Percentiles rank a stretch among this genome's conserved stretches.
phyloP scores from a whole-genome alignment of 495 filamentous ascomycete genomes.

The Tetracladium marchalianum region DNA sequence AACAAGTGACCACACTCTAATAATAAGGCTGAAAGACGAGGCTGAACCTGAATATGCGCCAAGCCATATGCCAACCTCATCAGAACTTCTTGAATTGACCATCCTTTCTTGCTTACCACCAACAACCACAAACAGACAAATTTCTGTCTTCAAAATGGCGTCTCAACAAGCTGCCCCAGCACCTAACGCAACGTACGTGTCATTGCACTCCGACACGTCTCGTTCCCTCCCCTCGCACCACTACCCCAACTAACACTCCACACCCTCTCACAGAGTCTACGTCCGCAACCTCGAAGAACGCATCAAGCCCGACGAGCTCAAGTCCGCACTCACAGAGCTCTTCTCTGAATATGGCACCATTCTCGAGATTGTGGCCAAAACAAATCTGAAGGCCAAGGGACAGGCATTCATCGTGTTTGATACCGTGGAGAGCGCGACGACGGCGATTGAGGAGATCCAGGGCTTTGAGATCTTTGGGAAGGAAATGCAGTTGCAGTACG shows the following conservation, averaged over 20 bases:
- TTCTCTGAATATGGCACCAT: slow-evolving; percentile 89
- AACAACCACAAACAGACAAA: slow-evolving; percentile 4
- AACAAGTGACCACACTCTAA: too few species aligned
- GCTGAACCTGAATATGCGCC: neutral
- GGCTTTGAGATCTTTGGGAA: slow-evolving; percentile 93
- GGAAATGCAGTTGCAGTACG: slow-evolving; percentile 80
- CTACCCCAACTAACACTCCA: neutral
- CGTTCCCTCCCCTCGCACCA: slow-evolving; percentile 53
- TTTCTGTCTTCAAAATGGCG: neutral
- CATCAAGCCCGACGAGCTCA: slow-evolving; percentile 72
- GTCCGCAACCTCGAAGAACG: slow-evolving; percentile 90
- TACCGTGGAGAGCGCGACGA: slow-evolving; percentile 57
- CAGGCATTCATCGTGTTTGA: slow-evolving; percentile 97
- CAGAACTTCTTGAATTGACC: too few species aligned
- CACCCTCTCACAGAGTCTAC: slow-evolving; percentile 39
- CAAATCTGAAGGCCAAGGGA: slow-evolving; percentile 82
- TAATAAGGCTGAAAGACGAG: neutral
- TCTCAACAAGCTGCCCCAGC: slow-evolving; percentile 2
- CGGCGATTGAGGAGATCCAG: slow-evolving; percentile 81
- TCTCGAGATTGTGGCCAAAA: slow-evolving; percentile 88
- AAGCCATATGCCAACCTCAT: too few species aligned
- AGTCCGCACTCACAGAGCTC: slow-evolving; percentile 61
- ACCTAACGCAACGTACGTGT: slow-evolving; percentile 51
- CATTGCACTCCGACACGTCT: slow-evolving; percentile 56
- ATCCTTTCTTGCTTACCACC: neutral